Base-by-base conservation (phyloP, 1,139 yeast species). In the Zygosaccharomyces sapae region DNA sequence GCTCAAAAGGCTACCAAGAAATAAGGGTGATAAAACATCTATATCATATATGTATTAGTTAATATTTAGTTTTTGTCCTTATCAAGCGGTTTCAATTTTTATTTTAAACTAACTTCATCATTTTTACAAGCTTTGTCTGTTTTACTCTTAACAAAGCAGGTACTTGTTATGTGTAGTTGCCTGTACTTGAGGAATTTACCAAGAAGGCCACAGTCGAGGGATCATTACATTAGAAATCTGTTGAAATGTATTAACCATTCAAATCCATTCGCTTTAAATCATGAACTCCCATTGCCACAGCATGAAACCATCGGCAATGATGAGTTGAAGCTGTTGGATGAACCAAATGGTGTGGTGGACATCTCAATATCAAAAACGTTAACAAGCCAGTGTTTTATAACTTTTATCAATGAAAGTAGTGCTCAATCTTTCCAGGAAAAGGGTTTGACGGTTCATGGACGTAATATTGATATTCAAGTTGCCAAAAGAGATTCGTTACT, bases 1-100 rank as follows among this genome's bases (percentile, higher is more conserved):
- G 97, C 97, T 74, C 83, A 77, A 71, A 92, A 90, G 89, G 97
- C 97, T 76, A 83, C 85, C 73, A 90, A 89, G 90, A 88, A 90
- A 83, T 90, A 90, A 85, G 72, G 38, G 51, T 49, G 52, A 49
- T 36, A 33, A 46, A 27, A 43, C 44, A 43, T 47, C 40, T 41
- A 41, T 48, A 38, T 41, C 41, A 35, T 48, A 38, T 46, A 43
- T 48, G 46, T 49, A 48, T 50, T 46, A 48, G 47, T 48, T 47
- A 47, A 47, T 47, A 45, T 48, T 45, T 48, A 48, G 51, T 45
- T 46, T 53, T 49, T 49, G 48, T 47, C 50, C 52, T 47, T 44
- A 38, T 45, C 48, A 48, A 48, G 45, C 44, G 44, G 42, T 48
- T 46, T 43, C 46, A 43, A 48, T 38, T 40, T 45, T 44, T 38